Evolutionary conservation across 805 yeast species (phyloP).

Genomic region (Metschnikowia similis): DNA sequence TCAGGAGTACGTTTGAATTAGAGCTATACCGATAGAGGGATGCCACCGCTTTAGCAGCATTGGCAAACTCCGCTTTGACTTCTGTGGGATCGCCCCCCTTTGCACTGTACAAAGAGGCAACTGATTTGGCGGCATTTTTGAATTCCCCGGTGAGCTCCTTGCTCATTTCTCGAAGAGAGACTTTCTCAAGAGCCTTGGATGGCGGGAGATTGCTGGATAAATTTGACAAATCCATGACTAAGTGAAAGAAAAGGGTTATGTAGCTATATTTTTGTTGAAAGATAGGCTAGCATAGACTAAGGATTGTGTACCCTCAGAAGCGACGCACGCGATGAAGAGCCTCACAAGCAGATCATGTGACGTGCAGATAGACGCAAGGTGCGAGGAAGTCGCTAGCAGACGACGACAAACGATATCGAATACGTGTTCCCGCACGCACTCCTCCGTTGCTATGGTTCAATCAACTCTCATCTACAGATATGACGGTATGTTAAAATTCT

Average conservation of each 20-base stretch:
- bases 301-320: neutral
- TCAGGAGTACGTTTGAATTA: constrained; percentile 43
- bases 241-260: neutral
- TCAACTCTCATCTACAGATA: constrained; percentile 64
- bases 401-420: constrained; percentile 1
- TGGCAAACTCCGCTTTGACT: constrained; percentile 28
- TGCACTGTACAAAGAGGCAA: constrained; percentile 46
- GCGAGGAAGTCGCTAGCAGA: neutral
- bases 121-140: constrained; percentile 67
- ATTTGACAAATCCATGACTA: constrained; percentile 58
- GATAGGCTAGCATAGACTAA: neutral
- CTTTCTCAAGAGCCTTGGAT: constrained; percentile 44
- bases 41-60: constrained; percentile 42
- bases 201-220: constrained; percentile 53
- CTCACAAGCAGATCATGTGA: neutral
- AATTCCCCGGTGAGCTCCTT: constrained; percentile 58
- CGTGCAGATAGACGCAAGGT: neutral
- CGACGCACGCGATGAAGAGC: neutral
- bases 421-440: neutral
- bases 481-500: constrained; percentile 44
- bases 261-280: neutral
- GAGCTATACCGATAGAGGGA: constrained; percentile 58
- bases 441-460: constrained; percentile 49
- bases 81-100: constrained; percentile 4
- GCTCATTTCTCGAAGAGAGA: constrained; percentile 45